Base-by-base conservation (phyloP, 495 filamentous ascomycete genomes). In the Amphirosellinia nigrospora region DNA sequence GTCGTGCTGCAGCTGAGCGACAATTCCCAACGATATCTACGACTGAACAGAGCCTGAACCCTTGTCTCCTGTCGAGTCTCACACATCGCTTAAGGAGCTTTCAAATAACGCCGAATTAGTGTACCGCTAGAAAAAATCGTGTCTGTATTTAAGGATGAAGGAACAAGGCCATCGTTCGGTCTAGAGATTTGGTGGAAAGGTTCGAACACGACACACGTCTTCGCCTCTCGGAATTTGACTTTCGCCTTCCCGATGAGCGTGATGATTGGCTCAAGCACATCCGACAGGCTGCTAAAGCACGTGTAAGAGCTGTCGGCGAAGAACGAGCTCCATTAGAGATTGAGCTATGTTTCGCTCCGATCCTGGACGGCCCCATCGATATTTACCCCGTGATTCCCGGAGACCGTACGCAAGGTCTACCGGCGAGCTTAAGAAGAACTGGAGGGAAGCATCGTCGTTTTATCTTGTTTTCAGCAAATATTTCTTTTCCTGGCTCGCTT, bases 391-490 rank as follows among this genome's bases (percentile, higher is more conserved):
- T 97, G 16, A 88, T 96, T 34, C 91, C 71, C 90, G 94, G 64
- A 86, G 84, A n/a, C 81, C 85, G 26, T 85, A 77, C 75, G 90
- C 46, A 75, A 69, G 64, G 68, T 67, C 59, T 30, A 79, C 87
- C 45, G 76, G 79, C 30, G 80, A 82, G 43, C 56, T 58, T 56
- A 78, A 73, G 64, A 81, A 81, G 71, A 89, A 91, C 34, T 92
- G 92, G 64, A 87, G 89, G 30, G 96, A 98, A 70, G 88, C 94
- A 71, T 82, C 96, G 21, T 88, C 92, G 23, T 97, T 91, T 76
- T 97, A 97, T 77, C 87, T 99, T 60, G 93, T 89, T 0, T 88
- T 99, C 74, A 94, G 94, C 21, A 85, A 92, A 21, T 90, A 96
- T 80, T 91, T 93, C 83, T 97, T 60, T 91, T 97, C 79, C 75